These are phyloP conservation scores for Colletotrichum tofieldiae DNA, from an alignment of 2,329 filamentous ascomycete species.

Conservation along the genomic window DNA sequence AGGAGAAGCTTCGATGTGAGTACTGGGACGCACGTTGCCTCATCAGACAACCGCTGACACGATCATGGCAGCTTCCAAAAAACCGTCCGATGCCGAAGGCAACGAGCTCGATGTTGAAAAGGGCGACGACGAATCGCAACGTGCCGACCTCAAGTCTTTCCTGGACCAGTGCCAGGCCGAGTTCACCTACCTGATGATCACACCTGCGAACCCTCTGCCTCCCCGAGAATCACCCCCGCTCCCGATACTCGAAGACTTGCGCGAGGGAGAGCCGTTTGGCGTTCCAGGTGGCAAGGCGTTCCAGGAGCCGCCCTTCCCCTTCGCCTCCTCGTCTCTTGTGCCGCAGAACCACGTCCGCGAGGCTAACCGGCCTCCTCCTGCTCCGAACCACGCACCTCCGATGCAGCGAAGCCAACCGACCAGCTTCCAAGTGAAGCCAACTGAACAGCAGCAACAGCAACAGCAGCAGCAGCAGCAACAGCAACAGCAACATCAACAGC, in stretches of 20 bases:
- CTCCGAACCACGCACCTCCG: constrained; percentile 73
- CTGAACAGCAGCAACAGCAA: constrained; percentile 58
- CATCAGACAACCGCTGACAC: neutral
- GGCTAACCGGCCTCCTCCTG: constrained; percentile 67
- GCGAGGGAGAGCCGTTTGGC: constrained; percentile 68
- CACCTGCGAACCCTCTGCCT: constrained; percentile 75
- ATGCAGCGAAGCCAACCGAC: constrained; percentile 58
- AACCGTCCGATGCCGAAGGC: constrained; percentile 57
- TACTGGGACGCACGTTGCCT: neutral
- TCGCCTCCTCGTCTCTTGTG: constrained; percentile 38
- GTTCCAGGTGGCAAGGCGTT: constrained; percentile 59
- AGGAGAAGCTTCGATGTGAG: constrained; percentile 71
- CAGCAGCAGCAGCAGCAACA: constrained; percentile 3
- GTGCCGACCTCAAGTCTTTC: constrained; percentile 71
- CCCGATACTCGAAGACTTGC: constrained; percentile 72
- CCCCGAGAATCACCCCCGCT: constrained; percentile 75
- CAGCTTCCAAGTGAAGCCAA: constrained; percentile 52
- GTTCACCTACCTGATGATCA: constrained; percentile 79
- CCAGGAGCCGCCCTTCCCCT: constrained; percentile 47
- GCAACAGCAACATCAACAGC: constrained; percentile 48
- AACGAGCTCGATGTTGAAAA: constrained; percentile 61
- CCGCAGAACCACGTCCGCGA: constrained; percentile 72
- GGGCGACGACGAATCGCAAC: constrained; percentile 66
- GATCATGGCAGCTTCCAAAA: constrained; percentile 31
- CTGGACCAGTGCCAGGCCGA: constrained; percentile 77